These are phyloP conservation scores for Colletotrichum plurivorum DNA, from an alignment of 2,329 filamentous ascomycete species.

Conservation along the genomic window DNA sequence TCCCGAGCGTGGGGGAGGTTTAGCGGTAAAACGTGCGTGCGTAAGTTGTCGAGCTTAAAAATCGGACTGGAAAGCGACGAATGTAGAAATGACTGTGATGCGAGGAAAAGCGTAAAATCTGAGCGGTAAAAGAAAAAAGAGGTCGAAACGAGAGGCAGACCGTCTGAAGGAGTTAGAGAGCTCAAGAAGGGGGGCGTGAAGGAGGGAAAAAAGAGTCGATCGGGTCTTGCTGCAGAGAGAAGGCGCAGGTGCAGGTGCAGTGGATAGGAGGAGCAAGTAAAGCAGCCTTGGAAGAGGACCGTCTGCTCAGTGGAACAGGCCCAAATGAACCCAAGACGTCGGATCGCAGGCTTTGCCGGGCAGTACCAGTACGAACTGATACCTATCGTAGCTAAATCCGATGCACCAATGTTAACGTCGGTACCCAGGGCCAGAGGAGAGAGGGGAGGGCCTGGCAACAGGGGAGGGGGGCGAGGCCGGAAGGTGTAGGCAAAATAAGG, in stretches of 20 bases:
- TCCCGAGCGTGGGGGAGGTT: conserved; percentile 33
- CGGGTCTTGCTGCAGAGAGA: conserved; percentile 1
- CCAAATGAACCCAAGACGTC: conserved; percentile 32
- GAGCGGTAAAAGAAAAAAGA: conserved; percentile 19
- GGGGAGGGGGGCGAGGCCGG: conserved; percentile 22
- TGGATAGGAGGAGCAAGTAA: conserved; percentile 6
- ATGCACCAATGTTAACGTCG: conserved; percentile 28
- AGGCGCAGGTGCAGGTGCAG: conserved; percentile 10
- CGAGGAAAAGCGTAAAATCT: conserved; percentile 22
- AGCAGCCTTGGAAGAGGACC: conserved; percentile 3
- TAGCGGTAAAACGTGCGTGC: conserved; percentile 28
- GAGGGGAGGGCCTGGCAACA: conserved; percentile 19
- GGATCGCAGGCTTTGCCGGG: conserved; percentile 27
- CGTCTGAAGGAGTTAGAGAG: conserved; percentile 12
- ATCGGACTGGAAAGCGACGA: conserved; percentile 21
- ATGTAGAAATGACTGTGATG: conserved; percentile 25
- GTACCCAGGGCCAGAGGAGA: conserved; percentile 3
- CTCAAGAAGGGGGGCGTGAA: conserved; percentile 25
- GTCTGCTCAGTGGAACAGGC: conserved; percentile 27
- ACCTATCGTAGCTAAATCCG: conserved; percentile 13
- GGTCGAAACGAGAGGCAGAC: conserved; percentile 30
- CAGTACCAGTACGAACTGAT: background rate
- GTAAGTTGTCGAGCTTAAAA: conserved; percentile 32
- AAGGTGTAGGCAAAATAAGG: background rate
- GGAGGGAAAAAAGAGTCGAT: conserved; percentile 23